phyloP scores from a whole-genome alignment of 345 rosid species.

The Physaria fendleri region DNA sequence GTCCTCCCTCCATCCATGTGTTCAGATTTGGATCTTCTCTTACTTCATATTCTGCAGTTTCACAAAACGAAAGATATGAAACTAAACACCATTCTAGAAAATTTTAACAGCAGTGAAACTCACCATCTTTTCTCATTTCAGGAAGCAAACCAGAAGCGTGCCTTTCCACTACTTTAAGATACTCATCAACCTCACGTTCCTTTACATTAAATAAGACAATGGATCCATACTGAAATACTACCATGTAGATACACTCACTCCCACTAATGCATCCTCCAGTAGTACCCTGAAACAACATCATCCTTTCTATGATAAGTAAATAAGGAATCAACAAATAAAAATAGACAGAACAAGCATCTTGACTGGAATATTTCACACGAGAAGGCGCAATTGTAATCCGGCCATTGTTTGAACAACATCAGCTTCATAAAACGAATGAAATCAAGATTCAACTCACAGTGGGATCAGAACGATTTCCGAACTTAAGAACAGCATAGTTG shows the following conservation, averaged over 20 bases:
- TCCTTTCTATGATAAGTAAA: background rate
- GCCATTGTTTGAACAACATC: background rate
- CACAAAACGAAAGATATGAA: slow-evolving; percentile 10
- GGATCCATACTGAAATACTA: slow-evolving; percentile 89
- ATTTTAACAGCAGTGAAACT: slow-evolving; percentile 17
- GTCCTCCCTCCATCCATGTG: slow-evolving; percentile 91
- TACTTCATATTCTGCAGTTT: slow-evolving; percentile 80
- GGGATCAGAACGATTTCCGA: slow-evolving; percentile 50
- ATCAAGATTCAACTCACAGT: slow-evolving; percentile 40
- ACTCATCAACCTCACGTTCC: slow-evolving; percentile 79
- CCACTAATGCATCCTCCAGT: slow-evolving; percentile 55
- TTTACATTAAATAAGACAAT: slow-evolving; percentile 79
- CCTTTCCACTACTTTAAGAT: slow-evolving; percentile 73
- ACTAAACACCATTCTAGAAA: background rate
- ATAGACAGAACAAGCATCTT: background rate
- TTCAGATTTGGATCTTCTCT: slow-evolving; percentile 63
- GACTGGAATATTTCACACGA: background rate
- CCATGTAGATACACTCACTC: slow-evolving; percentile 80
- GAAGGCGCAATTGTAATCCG: background rate
- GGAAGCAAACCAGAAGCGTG: slow-evolving; percentile 88
- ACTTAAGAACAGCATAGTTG: slow-evolving; percentile 74
- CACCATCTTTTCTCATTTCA: slow-evolving; percentile 95
- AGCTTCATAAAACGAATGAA: background rate
- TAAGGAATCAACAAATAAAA: background rate
- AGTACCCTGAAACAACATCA: slow-evolving; percentile 46